A percentile compares a stretch with the other conserved stretches of the same genome.
These are phyloP conservation scores for Claviceps sp. DNA, from an alignment of 2,329 filamentous ascomycete species.

Conservation along the genomic window DNA sequence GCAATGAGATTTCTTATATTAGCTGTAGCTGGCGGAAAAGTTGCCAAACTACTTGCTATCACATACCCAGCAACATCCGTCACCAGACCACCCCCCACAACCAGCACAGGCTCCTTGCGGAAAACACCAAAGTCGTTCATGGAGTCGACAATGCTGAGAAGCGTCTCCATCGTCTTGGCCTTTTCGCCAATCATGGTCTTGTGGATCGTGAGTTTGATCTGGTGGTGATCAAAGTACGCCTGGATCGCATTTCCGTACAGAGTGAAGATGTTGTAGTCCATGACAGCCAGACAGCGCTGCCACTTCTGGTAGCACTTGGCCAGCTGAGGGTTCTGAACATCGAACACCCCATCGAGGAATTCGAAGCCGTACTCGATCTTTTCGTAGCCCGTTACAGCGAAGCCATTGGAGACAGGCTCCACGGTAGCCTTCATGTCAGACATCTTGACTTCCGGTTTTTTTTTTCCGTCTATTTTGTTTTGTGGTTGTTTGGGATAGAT, in stretches of 20 bases:
- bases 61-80: conserved; percentile 61
- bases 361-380: conserved; percentile 67
- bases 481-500: background rate
- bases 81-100: conserved; percentile 56
- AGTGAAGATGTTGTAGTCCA: conserved; percentile 58
- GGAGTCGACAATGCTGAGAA: conserved; percentile 56
- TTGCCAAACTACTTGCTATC: background rate
- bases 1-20: too few relatives aligned
- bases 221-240: conserved; percentile 52
- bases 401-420: conserved; percentile 48
- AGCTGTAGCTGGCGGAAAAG: too few relatives aligned
- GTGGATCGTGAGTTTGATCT: conserved; percentile 49
- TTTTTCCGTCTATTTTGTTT: background rate
- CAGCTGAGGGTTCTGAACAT: conserved; percentile 44
- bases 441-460: conserved; percentile 29
- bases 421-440: conserved; percentile 58
- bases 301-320: conserved; percentile 52
- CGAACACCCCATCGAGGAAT: conserved; percentile 57
- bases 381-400: conserved; percentile 60
- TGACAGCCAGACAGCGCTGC: conserved; percentile 53
- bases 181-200: conserved; percentile 66
- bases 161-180: conserved; percentile 58
- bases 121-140: conserved; percentile 63
- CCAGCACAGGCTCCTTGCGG: conserved; percentile 53
- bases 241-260: conserved; percentile 54